phyloP scores from a whole-genome alignment of 139 green algal species.

The Volvox reticuliferus region DNA sequence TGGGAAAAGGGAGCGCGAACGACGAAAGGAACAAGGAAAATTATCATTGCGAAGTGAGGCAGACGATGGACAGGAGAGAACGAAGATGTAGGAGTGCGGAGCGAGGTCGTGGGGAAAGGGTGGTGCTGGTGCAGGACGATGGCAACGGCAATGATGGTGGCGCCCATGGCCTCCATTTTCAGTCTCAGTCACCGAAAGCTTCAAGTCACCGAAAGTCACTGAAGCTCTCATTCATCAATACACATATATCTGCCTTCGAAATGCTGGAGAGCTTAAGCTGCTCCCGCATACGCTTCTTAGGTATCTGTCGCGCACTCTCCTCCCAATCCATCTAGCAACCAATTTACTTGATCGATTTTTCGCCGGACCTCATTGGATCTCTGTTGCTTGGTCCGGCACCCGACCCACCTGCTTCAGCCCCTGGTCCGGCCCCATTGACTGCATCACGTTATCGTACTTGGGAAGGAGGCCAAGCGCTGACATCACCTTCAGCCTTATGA shows the following conservation, averaged over 20 bases:
- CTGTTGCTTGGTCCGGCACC: too few species aligned
- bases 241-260: not conserved
- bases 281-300: too few species aligned
- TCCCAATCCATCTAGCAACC: too few species aligned
- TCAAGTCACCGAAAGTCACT: not conserved
- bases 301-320: too few species aligned
- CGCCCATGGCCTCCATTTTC: too few species aligned
- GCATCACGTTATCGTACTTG: not conserved
- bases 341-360: too few species aligned
- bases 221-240: not conserved
- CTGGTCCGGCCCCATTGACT: not conserved
- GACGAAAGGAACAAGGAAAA: too few species aligned
- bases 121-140: not conserved
- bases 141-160: not conserved
- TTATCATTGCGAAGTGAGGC: not conserved
- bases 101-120: not conserved
- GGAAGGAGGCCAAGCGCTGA: slow-evolving; percentile 12
- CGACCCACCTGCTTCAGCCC: slow-evolving; percentile 10
- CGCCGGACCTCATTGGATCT: too few species aligned
- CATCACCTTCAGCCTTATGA: not conserved
- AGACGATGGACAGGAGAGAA: not conserved
- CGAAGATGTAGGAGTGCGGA: not conserved
- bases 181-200: not conserved
- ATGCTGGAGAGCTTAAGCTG: not conserved
- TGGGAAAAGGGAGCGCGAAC: too few species aligned